Evolutionary conservation across 441 rosid species (phyloP).

Genomic region (Manihot esculenta): DNA sequence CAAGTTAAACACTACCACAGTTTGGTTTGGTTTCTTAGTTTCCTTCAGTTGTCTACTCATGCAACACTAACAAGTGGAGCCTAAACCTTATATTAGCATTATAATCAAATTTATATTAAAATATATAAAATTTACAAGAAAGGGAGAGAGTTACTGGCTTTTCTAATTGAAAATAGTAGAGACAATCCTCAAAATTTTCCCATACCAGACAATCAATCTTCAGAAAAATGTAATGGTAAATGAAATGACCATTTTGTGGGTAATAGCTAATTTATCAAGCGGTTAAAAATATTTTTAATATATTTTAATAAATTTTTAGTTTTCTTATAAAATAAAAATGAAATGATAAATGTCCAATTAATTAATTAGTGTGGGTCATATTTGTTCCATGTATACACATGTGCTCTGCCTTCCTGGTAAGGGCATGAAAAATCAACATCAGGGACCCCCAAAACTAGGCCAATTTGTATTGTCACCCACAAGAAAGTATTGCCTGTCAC

Average conservation of each 20-base stretch:
- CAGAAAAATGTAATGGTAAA: background rate
- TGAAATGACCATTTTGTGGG: conserved; percentile 2
- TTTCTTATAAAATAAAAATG: too few relatives aligned
- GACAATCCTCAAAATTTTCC: too few relatives aligned
- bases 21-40: background rate
- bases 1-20: background rate
- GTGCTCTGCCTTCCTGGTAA: conserved; percentile 3
- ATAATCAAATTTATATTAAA: too few relatives aligned
- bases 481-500: conserved; percentile 6
- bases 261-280: too few relatives aligned
- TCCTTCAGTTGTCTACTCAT: background rate
- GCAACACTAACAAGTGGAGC: background rate
- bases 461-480: background rate
- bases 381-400: conserved; percentile 5
- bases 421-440: background rate
- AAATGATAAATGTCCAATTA: too few relatives aligned
- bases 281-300: too few relatives aligned
- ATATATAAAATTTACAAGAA: too few relatives aligned
- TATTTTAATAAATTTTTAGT: too few relatives aligned
- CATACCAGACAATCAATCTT: too few relatives aligned
- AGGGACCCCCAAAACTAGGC: conserved; percentile 3
- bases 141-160: too few relatives aligned
- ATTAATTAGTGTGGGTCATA: background rate
- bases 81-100: too few relatives aligned
- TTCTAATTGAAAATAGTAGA: too few relatives aligned